Evolutionary conservation across 2,329 filamentous ascomycete genomes (phyloP).

Genomic region (Aureobasidium uvarum): DNA sequence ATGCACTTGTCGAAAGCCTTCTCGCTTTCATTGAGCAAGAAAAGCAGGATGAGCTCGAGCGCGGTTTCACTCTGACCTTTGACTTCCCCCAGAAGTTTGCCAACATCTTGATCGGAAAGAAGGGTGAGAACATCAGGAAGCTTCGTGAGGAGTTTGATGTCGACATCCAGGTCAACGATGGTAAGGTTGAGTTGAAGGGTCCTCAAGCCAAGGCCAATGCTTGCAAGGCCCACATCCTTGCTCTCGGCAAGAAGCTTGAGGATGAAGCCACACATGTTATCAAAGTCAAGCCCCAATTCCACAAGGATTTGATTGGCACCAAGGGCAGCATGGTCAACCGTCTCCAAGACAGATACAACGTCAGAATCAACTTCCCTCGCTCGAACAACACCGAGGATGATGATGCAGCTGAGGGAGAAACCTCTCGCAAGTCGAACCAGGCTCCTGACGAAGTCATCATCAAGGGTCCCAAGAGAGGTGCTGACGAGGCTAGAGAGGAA

Average conservation of each 20-base stretch:
- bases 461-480: constrained; percentile 87
- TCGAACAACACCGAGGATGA: constrained; percentile 55
- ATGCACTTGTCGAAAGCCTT: constrained; percentile 70
- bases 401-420: constrained; percentile 68
- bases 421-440: constrained; percentile 68
- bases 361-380: constrained; percentile 94
- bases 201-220: constrained; percentile 91
- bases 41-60: constrained; percentile 89
- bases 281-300: constrained; percentile 91
- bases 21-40: constrained; percentile 79
- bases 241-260: constrained; percentile 76
- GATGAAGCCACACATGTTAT: constrained; percentile 85
- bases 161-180: constrained; percentile 85
- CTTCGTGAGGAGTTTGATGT: constrained; percentile 68
- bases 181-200: constrained; percentile 92
- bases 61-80: constrained; percentile 79
- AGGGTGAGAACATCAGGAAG: constrained; percentile 67
- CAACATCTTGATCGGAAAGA: constrained; percentile 73
- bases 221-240: constrained; percentile 76
- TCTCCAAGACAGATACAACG: constrained; percentile 87
- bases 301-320: constrained; percentile 88
- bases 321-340: constrained; percentile 86
- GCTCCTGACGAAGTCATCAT: constrained; percentile 84
- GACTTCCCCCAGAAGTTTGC: constrained; percentile 95
- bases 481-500: constrained; percentile 88